phyloP scores from a whole-genome alignment of 2,329 filamentous ascomycete species.

The Aspergillus awamori region DNA sequence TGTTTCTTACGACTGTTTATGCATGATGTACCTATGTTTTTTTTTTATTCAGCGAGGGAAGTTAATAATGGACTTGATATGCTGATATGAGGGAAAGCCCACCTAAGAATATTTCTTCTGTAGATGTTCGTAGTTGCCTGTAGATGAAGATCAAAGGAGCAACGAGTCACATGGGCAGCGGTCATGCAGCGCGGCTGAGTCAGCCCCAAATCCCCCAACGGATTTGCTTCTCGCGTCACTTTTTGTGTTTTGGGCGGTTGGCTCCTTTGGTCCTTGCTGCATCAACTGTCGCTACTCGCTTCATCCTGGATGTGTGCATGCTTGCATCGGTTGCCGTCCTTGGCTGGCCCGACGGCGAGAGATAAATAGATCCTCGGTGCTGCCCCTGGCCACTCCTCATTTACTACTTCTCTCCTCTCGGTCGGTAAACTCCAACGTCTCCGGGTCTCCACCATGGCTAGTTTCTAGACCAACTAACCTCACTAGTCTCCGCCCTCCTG shows the following conservation, averaged over 20 bases:
- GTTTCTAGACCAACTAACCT: constrained; percentile 3
- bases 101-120: neutral
- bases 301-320: neutral
- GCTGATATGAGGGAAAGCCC: neutral
- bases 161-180: neutral
- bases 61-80: neutral
- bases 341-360: neutral
- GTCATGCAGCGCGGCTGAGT: constrained; percentile 3
- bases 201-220: neutral
- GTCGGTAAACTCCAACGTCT: neutral
- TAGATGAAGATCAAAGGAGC: neutral
- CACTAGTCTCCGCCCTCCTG: constrained; percentile 6
- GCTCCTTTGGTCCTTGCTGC: neutral
- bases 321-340: neutral
- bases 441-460: constrained; percentile 2
- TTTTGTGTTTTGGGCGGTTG: neutral
- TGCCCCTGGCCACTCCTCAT: neutral
- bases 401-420: neutral
- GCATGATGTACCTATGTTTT: constrained; percentile 10
- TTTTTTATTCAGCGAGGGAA: neutral
- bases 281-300: neutral
- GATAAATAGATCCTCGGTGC: neutral
- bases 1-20: constrained; percentile 20
- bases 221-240: neutral
- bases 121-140: neutral